A percentile compares a stretch with the other conserved stretches of the same genome.
phyloP scores from a whole-genome alignment of 495 filamentous ascomycete genomes.

The Haplographium delicatum region DNA sequence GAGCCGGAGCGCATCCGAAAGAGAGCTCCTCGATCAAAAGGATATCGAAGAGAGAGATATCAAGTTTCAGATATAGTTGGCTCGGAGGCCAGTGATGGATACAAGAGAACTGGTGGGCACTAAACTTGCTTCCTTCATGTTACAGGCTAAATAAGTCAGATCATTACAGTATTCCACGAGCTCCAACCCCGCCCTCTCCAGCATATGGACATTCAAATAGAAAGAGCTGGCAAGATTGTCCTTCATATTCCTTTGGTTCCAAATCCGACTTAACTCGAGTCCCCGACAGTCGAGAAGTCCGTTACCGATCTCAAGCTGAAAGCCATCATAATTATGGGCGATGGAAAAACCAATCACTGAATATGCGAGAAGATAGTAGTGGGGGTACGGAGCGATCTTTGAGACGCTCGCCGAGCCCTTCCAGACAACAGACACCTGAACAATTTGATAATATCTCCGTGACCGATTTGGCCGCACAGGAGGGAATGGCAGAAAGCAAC shows the following conservation, averaged over 20 bases:
- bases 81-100: constrained; percentile 3
- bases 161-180: background rate
- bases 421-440: background rate
- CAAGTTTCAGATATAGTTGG: constrained; percentile 6
- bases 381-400: background rate
- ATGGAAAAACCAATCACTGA: constrained; percentile 1
- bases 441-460: background rate
- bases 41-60: constrained; percentile 10
- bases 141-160: background rate
- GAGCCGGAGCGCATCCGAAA: background rate
- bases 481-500: background rate
- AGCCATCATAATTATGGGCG: background rate
- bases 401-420: background rate
- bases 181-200: constrained; percentile 10
- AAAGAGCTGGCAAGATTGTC: background rate
- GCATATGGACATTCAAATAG: background rate
- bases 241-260: background rate
- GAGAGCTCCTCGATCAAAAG: background rate
- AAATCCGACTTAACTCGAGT: background rate
- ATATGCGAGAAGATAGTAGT: constrained; percentile 2
- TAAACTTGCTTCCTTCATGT: background rate
- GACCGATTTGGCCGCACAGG: background rate
- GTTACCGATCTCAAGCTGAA: background rate
- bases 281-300: background rate
- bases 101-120: constrained; percentile 5